Conservation (phyloP, 129 eudicot genomes). For the Flaveria brownii region DNA sequence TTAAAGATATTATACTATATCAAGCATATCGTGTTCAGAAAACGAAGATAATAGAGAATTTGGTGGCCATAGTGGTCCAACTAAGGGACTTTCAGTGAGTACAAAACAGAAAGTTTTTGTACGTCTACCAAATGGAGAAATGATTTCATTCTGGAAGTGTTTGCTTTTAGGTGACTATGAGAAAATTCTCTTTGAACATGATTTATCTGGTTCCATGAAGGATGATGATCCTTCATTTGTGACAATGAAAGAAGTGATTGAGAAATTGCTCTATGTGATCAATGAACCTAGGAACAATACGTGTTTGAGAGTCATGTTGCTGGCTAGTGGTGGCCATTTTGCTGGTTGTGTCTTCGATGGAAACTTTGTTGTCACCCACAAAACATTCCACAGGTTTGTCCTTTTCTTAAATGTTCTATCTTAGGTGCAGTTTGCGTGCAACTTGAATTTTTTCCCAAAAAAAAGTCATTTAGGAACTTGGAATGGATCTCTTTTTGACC, state of each 20-base stretch:
- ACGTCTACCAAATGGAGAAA: constrained; percentile 57
- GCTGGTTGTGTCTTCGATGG: constrained; percentile 96
- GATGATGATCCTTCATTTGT: constrained; percentile 34
- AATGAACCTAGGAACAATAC: constrained; percentile 69
- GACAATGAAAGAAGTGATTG: constrained; percentile 58
- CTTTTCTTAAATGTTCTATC: background rate
- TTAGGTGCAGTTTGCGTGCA: background rate
- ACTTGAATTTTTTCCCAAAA: background rate
- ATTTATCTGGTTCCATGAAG: constrained; percentile 30
- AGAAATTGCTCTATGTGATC: constrained; percentile 47
- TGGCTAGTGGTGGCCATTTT: constrained; percentile 85
- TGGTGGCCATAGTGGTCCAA: constrained; percentile 25
- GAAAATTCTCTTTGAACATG: constrained; percentile 42
- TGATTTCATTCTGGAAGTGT: constrained; percentile 58
- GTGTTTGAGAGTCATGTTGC: constrained; percentile 64
- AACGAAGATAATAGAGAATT: constrained; percentile 52
- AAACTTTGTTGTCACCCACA: constrained; percentile 66
- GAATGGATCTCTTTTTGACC: background rate
- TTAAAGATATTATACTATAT: constrained; percentile 56
- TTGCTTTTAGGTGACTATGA: constrained; percentile 60
- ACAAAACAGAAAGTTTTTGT: constrained; percentile 49
- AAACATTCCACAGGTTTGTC: constrained; percentile 79
- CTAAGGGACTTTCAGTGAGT: constrained; percentile 30
- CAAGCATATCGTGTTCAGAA: constrained; percentile 84
- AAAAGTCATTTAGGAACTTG: background rate